Percentiles rank a stretch among this genome's conserved stretches.
Conservation (phyloP, 2,329 filamentous ascomycete species). For the Magnaporthiopsis incrustans region DNA sequence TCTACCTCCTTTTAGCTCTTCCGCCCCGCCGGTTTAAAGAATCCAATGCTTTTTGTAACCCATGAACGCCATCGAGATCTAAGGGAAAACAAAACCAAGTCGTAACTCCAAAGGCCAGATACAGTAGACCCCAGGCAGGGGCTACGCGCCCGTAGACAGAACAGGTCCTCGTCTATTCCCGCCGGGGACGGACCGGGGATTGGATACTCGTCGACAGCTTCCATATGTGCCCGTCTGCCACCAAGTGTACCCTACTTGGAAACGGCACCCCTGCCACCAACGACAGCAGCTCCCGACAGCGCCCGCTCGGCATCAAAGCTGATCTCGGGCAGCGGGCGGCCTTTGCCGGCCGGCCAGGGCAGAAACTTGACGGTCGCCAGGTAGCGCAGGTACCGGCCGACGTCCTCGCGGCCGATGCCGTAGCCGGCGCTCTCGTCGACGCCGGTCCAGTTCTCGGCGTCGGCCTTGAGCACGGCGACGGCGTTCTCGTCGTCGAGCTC, state of each 20-base stretch:
- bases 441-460: conserved; percentile 51
- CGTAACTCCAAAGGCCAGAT: not conserved
- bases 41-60: not conserved
- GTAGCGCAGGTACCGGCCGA: conserved; percentile 58
- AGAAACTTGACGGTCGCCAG: conserved; percentile 57
- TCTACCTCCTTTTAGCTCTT: no score
- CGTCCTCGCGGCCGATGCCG: conserved; percentile 52
- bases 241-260: not conserved
- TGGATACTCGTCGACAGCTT: no score
- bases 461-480: conserved; percentile 52
- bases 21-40: not conserved
- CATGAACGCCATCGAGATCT: not conserved
- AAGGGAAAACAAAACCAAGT: not conserved
- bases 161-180: no score
- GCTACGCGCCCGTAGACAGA: no score
- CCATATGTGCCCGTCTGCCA: no score
- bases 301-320: conserved; percentile 3
- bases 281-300: not conserved
- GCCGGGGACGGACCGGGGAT: no score
- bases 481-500: conserved; percentile 70
- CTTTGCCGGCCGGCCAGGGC: conserved; percentile 30
- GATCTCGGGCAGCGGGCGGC: conserved; percentile 24
- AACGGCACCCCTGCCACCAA: conserved; percentile 6
- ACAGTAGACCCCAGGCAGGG: no score
- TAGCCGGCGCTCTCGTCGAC: conserved; percentile 30